Base-by-base conservation (phyloP, 331 rosid species). In the Erythrophleum ivorense region DNA sequence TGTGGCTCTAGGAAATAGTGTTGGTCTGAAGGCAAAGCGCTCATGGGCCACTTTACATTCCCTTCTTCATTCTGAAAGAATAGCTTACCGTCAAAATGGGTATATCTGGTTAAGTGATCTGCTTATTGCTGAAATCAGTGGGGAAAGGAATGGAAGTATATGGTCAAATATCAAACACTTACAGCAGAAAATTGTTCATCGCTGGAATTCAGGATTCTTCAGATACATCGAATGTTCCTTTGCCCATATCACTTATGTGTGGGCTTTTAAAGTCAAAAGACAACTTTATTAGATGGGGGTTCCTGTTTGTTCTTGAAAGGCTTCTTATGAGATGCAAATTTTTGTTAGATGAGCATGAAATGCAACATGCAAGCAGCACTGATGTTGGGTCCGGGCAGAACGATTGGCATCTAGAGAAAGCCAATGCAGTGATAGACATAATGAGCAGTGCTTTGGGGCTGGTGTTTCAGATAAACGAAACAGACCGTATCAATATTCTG, bases 41-140 rank as follows among this genome's bases (percentile, higher is more conserved):
- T 80, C 98, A 43, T 96, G 99, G 98, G 87, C 92, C 77, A 89
- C 94, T 86, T 87, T 96, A 77, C 98, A 96, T 90, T 94, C 99
- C 54, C 98, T 96, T 82, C 91, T 94, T 84, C 99, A 96, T 88
- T 96, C 99, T 63, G 97, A 90, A 68, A 92, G 95, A 88, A 82
- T 84, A 60, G 77, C 99, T 29, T 96, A 91, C 87, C 97, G 92
- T 76, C 92, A 88, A 77, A 94, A 92, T 88, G 98, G 95, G 52
- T 89, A 94, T 79, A 86, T 90, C 85, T 96, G 99, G 99, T 90
- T 96, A 78, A 94, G 97, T 1, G 99, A 96, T 85, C 90, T 96
- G 85, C 99, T 96, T 80, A 90, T 91, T 88, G 90, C 92, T 77
- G 99, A 96, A 87, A 92, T 96, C 79, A 91, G 91, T 73, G 92